Conservation (phyloP, 2,329 filamentous ascomycete species). For the Xylaria sp. region DNA sequence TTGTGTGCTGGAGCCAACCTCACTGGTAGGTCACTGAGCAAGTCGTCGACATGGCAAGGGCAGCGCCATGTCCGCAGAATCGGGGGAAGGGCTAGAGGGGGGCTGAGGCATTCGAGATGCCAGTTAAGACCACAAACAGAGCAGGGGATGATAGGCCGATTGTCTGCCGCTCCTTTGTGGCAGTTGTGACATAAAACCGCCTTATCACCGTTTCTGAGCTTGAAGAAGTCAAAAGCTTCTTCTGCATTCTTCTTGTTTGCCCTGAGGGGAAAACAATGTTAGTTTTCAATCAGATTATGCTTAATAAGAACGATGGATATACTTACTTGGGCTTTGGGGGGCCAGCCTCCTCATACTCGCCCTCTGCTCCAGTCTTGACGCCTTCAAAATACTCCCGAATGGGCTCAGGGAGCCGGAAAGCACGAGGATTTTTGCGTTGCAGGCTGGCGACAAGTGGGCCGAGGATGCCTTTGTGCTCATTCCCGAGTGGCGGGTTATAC, state of each 20-base stretch:
- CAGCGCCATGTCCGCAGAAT: constrained; percentile 85
- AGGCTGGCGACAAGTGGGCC: constrained; percentile 71
- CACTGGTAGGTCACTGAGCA: constrained; percentile 69
- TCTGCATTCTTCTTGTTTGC: constrained; percentile 66
- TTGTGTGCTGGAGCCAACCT: constrained; percentile 69
- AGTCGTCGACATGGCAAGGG: constrained; percentile 84
- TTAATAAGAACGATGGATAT: neutral
- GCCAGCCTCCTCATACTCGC: constrained; percentile 79
- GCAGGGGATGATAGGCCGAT: constrained; percentile 84
- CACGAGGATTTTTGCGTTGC: constrained; percentile 75
- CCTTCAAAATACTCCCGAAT: constrained; percentile 83
- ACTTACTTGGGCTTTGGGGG: constrained; percentile 69
- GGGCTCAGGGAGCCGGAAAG: constrained; percentile 76
- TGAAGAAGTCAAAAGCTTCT: constrained; percentile 74
- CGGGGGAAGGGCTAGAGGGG: constrained; percentile 83
- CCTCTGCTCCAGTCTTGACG: constrained; percentile 79
- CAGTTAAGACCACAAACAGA: constrained; percentile 81
- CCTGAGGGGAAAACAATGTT: constrained; percentile 51
- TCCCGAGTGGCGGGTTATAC: constrained; percentile 57
- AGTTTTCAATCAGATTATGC: constrained; percentile 43
- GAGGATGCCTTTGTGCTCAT: constrained; percentile 67
- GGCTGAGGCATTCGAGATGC: constrained; percentile 93
- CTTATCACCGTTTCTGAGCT: constrained; percentile 76
- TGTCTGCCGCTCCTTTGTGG: constrained; percentile 69
- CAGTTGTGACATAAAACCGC: constrained; percentile 83